These are phyloP conservation scores for Hanseniaspora lachancei DNA, from an alignment of 805 yeast species.

Conservation along the genomic window DNA sequence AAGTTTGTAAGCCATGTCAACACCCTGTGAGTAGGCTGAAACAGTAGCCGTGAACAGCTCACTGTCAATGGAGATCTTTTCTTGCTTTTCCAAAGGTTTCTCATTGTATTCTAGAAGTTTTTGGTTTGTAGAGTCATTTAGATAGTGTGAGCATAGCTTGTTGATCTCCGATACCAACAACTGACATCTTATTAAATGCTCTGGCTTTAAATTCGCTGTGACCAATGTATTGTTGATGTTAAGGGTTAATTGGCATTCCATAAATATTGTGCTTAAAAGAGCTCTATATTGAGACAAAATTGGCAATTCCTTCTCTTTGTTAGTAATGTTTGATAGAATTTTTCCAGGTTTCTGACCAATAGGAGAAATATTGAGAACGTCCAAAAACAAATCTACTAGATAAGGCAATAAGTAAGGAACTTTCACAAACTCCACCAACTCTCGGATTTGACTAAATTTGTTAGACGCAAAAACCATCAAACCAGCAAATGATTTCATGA, in stretches of 20 bases:
- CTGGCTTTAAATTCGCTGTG: constrained; percentile 18
- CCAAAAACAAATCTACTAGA: constrained; percentile 58
- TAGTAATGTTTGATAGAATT: constrained; percentile 19
- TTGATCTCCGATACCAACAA: constrained; percentile 48
- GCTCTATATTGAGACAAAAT: constrained; percentile 55
- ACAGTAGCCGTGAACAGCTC: background rate
- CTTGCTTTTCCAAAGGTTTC: background rate
- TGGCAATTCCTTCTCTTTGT: constrained; percentile 32
- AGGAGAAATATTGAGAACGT: constrained; percentile 46
- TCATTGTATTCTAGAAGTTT: background rate
- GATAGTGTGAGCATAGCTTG: background rate
- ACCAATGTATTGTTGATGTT: constrained; percentile 34
- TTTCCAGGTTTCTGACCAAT: constrained; percentile 32
- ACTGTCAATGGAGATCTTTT: background rate
- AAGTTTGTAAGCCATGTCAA: constrained; percentile 20
- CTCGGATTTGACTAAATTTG: constrained; percentile 41
- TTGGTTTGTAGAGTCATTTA: background rate
- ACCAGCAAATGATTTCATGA: constrained; percentile 69
- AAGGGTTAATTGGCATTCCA: constrained; percentile 42
- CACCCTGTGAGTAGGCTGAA: constrained; percentile 4
- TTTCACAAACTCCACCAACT: constrained; percentile 52
- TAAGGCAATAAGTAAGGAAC: constrained; percentile 44
- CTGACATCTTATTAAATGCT: constrained; percentile 43
- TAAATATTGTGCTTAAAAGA: constrained; percentile 40
- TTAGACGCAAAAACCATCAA: constrained; percentile 48